Evolutionary conservation across 208 protist genomes (phyloP), one percentile per base, ranked within the genome.

Genomic region (Leptomonas pyrrhocoris): DNA sequence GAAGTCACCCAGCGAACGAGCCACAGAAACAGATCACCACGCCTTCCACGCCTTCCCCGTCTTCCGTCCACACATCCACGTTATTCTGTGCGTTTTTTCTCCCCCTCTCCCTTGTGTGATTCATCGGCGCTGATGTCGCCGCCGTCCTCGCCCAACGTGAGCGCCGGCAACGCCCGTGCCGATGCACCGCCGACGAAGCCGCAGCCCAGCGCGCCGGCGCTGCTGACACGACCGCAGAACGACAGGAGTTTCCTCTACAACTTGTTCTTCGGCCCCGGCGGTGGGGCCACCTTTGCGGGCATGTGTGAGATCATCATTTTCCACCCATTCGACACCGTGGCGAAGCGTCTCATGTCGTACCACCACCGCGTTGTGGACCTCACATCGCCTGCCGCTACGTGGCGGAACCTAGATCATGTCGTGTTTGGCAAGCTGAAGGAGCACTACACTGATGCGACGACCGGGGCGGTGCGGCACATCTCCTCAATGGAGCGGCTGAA

Each of bases 251-350:
- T 88, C 48, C 30, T 59, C 53, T 67, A 82, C 57, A 73, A 78
- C 30, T 21, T 85, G 7, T 57, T 85, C 36, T 34, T 85, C 34
- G 85, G 85, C 25, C 79, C 81, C 6, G 81, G 81, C 43, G 85
- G 85, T 7, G 85, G 79, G 8, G 84, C 88, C 18, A 90, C 88
- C 15, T 28, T 89, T 8, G 90, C 90, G 0, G 91, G 88, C 13
- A 63, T 75, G 46, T 85, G 77, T 45, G 88, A 96, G 75, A 88
- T 96, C 30, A 31, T 85, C 30, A 79, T 96, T 45, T 96, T 96
- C 60, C 91, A 96, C 49, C 91, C 91, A 27, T 90, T 96, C 60
- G 91, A 96, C 61, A 96, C 91, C 2, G 63, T 80, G n/a, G 86
- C 88, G 21, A 96, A 96, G 77, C 86, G 91, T 4, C 85, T 96